Conservation (phyloP, 345 rosid species). For the Euphorbia tirucalli region DNA sequence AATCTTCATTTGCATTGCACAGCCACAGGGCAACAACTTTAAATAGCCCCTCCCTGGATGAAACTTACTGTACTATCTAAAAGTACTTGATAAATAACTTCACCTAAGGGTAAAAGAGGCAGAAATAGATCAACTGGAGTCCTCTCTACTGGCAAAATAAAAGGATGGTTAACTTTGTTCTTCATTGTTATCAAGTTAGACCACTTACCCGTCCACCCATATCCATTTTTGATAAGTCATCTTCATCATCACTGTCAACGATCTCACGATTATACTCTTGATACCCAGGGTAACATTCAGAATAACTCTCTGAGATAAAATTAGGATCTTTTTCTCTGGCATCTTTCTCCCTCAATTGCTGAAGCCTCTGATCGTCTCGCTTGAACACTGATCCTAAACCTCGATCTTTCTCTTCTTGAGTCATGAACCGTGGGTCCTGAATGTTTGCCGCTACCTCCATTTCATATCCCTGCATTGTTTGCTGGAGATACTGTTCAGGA, state of each 20-base stretch:
- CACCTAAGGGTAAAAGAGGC: neutral
- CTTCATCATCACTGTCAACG: slow-evolving; percentile 91
- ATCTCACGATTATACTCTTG: slow-evolving; percentile 94
- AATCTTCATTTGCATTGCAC: neutral
- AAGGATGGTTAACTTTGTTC: too few relatives aligned
- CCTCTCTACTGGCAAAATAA: too few relatives aligned
- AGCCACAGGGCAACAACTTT: neutral
- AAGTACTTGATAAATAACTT: neutral
- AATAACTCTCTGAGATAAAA: slow-evolving; percentile 90
- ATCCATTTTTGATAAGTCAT: slow-evolving; percentile 94
- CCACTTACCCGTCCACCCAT: slow-evolving; percentile 92
- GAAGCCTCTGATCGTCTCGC: slow-evolving; percentile 96
- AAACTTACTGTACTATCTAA: neutral
- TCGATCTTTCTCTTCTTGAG: slow-evolving; percentile 97
- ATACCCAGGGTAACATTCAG: slow-evolving; percentile 99
- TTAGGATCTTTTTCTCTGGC: slow-evolving; percentile 93
- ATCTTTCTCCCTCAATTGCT: slow-evolving; percentile 83
- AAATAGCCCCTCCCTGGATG: neutral
- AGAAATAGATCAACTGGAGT: too few relatives aligned
- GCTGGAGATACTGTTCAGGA: slow-evolving; percentile 79
- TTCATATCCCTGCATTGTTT: slow-evolving; percentile 43
- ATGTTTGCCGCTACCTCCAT: slow-evolving; percentile 43
- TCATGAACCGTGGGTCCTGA: slow-evolving; percentile 86
- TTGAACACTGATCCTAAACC: slow-evolving; percentile 98
- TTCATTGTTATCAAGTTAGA: too few relatives aligned